Evolutionary conservation across 495 filamentous ascomycete species (phyloP).

Genomic region (Aspergillus baeticus): DNA sequence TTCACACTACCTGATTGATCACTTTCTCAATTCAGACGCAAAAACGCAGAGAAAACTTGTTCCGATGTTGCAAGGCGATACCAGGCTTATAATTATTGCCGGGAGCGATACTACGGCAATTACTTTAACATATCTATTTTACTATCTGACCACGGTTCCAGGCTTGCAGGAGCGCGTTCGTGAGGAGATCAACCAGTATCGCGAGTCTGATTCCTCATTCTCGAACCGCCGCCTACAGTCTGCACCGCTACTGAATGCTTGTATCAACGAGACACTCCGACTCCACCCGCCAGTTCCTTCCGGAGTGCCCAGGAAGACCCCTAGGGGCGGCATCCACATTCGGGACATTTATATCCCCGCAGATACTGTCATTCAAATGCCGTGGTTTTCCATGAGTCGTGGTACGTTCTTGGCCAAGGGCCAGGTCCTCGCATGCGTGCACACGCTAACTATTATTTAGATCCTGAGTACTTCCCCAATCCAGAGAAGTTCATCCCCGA

Average conservation of each 20-base stretch:
- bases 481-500: neutral
- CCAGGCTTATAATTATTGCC: constrained; percentile 13
- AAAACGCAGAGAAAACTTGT: constrained; percentile 23
- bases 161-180: neutral
- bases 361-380: constrained; percentile 30
- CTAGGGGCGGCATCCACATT: neutral
- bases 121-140: neutral
- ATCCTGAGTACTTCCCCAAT: neutral
- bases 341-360: constrained; percentile 19
- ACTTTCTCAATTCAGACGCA: constrained; percentile 22
- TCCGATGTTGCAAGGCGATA: constrained; percentile 39
- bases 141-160: neutral
- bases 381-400: constrained; percentile 19
- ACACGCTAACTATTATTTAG: constrained; percentile 18
- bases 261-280: constrained; percentile 5
- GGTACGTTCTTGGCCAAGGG: neutral
- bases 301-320: neutral
- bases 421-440: constrained; percentile 14
- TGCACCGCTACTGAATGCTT: neutral
- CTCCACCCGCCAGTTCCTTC: constrained; percentile 3
- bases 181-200: neutral
- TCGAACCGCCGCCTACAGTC: neutral
- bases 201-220: constrained; percentile 18
- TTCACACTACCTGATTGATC: constrained; percentile 30
- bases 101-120: constrained; percentile 18